Conservation (phyloP, 2,329 filamentous ascomycete genomes). For the Paracoccidioides lutzii region DNA sequence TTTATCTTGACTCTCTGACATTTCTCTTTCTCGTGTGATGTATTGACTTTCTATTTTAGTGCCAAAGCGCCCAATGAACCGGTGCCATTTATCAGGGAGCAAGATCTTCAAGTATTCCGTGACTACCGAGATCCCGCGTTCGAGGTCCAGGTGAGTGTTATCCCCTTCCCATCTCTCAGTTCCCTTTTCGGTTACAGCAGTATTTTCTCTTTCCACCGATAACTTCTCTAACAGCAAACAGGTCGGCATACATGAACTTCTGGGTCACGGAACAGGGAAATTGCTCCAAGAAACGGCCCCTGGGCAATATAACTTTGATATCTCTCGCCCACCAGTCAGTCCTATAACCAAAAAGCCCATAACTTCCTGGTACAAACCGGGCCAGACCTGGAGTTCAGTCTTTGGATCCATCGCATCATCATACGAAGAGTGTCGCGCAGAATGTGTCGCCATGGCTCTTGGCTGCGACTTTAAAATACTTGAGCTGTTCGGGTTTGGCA, state of each 20-base stretch:
- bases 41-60: slow-evolving; percentile 26
- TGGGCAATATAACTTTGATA: slow-evolving; percentile 79
- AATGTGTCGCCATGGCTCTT: slow-evolving; percentile 85
- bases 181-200: neutral
- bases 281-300: slow-evolving; percentile 76
- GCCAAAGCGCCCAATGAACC: slow-evolving; percentile 88
- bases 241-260: slow-evolving; percentile 82
- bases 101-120: slow-evolving; percentile 65
- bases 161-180: neutral
- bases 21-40: neutral
- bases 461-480: slow-evolving; percentile 80
- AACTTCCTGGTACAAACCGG: slow-evolving; percentile 81
- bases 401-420: slow-evolving; percentile 78
- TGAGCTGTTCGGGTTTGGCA: slow-evolving; percentile 81
- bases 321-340: slow-evolving; percentile 64
- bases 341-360: slow-evolving; percentile 68
- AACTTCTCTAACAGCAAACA: neutral
- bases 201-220: neutral
- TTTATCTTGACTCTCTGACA: neutral
- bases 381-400: slow-evolving; percentile 86
- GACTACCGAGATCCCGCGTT: slow-evolving; percentile 79
- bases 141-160: slow-evolving; percentile 57
- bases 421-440: slow-evolving; percentile 90
- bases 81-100: slow-evolving; percentile 73
- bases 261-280: slow-evolving; percentile 85